Evolutionary conservation across 306 rosid species (phyloP), one percentile per base, ranked within the genome.

Genomic region (Trifolium repens): DNA sequence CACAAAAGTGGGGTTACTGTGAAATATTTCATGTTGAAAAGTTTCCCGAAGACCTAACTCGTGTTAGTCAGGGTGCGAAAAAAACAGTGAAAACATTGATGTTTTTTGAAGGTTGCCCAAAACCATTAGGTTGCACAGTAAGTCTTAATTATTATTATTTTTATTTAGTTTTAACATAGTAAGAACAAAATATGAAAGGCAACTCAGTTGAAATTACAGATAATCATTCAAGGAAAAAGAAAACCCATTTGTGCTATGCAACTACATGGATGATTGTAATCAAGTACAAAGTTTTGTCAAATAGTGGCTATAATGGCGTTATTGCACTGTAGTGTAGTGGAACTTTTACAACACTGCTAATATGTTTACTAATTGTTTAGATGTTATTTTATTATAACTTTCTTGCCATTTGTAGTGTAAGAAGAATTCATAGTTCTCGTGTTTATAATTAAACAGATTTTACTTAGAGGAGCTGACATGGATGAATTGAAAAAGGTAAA

Each of bases 71-170:
- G 85, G 84, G 84, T 74, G 89, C 88, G 72, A 96, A 89, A 60
- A 96, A 85, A 79, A 49, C 89, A 78, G 67, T 83, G 81, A 96
- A 92, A 89, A 92, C 99, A 72, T 77, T 96, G 85, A 96, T 96
- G 99, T 96, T 77, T 83, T 96, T 96, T 76, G 94, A 92, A 80
- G 99, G 99, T 69, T 96, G 99, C 85, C 99, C 98, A 64, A 96
- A 90, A 85, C 99, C 97, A 46, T 82, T 96, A 81, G 94, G 99
- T 77, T 92, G 96, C 81, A 92, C 99, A 1, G 99, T 96, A 90
- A 90, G 98, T 86, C 75, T 76, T 70, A 39, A 50, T 69, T 65
- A 30, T 44, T 42, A 47, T 11, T 7, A 7, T 37, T 74, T 59
- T 75, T 12, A 10, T 19, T 34, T 42, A 40, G n/a, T 75, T 71